Base-by-base conservation (phyloP, 148 eudicot genomes). In the Fagopyrum esculentum region DNA sequence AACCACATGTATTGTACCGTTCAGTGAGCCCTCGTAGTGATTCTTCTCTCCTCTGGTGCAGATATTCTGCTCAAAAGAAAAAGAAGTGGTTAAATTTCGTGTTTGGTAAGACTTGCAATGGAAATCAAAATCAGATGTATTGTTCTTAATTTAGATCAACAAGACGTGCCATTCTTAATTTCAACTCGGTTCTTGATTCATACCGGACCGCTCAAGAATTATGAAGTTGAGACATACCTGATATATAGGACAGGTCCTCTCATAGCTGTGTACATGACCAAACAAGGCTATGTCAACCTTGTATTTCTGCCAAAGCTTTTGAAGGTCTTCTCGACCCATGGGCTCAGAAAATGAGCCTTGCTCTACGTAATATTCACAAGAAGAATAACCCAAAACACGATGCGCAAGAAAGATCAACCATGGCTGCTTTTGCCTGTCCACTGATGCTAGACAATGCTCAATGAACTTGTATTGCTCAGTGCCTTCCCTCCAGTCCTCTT, bases 281-380 rank as follows among this genome's bases (percentile, higher is more conserved):
- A 69, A 93, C 66, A 93, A 40, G 69, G 95, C 95, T 49, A 93
- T 87, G 81, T 93, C 98, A 71, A 91, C 95, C 79, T 91, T 89
- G 80, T 93, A 89, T 82, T 89, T 93, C 79, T 93, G 95, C 98
- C 98, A 93, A 8, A 93, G 85, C 75, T 82, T 91, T 73, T 93
- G 93, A 77, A 93, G 97, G 81, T 89, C 87, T 55, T 93, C 97
- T 79, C 94, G 85, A 47, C 98, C 98, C 97, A 93, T 93, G 55
- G 98, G 98, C 78, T 93, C 97, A 50, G 71, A 90, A 72, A 87
- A 88, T 12, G 97, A 86, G 22, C 98, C 98, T 82, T 89, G 74
- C 0, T 72, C 82, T 9, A 85, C 92, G 73, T 93, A 93, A 71
- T 45, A 85, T 35, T 29, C 59, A 0, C 70, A 74, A 6, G 97